Conservation (phyloP, 768 basidiomycete genomes). For the Antrodiella citrinella region DNA sequence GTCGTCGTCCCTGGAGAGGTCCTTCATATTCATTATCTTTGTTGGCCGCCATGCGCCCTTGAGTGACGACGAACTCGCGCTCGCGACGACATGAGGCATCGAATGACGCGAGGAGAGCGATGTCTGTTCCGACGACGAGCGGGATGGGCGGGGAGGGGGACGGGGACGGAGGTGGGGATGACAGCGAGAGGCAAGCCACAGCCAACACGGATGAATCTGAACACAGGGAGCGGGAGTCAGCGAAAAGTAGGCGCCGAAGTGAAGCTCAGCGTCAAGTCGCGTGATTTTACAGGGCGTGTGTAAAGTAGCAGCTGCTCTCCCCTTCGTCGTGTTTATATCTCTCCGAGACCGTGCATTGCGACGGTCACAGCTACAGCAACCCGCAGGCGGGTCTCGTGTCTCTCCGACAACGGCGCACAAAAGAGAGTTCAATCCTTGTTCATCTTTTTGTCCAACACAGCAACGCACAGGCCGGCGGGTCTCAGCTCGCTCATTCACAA, state of each 20-base stretch:
- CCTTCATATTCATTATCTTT: slow-evolving; percentile 86
- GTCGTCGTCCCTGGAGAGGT: slow-evolving; percentile 86
- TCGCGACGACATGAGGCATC: slow-evolving; percentile 17
- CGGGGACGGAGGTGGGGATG: slow-evolving; percentile 6
- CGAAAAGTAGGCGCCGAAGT: slow-evolving; percentile 4
- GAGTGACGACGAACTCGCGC: slow-evolving; percentile 15
- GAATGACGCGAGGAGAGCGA: slow-evolving; percentile 7
- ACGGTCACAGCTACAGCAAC: not conserved
- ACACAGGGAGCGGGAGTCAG: slow-evolving; percentile 8
- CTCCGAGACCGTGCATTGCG: not conserved
- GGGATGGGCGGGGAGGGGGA: slow-evolving; percentile 5
- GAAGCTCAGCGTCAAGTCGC: slow-evolving; percentile 6
- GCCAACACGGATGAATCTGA: not conserved
- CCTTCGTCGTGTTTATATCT: not conserved
- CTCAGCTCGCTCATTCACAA: not conserved
- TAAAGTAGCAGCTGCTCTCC: no score
- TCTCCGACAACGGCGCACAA: not conserved
- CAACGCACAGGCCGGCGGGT: not conserved
- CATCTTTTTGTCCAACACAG: not conserved
- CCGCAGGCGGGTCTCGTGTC: not conserved
- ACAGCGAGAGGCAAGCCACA: slow-evolving; percentile 8
- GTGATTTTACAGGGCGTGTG: no score
- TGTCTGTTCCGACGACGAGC: slow-evolving; percentile 5
- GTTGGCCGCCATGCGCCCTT: slow-evolving; percentile 60
- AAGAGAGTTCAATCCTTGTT: not conserved